These are phyloP conservation scores for Conticribra weissflogii DNA, from an alignment of 108 stramenopile genomes.

Conservation along the genomic window DNA sequence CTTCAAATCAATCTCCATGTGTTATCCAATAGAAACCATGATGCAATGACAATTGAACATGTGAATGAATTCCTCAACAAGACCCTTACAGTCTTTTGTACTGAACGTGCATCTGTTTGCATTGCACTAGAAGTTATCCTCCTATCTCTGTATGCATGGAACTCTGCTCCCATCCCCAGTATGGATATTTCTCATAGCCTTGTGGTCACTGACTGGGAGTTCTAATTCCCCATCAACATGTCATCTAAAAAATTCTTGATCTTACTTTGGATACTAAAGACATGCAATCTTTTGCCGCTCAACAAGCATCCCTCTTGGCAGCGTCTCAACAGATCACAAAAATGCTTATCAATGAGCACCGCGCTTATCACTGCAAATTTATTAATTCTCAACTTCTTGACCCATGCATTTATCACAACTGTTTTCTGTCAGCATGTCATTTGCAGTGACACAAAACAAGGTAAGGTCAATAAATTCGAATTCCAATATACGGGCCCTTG, in stretches of 20 bases:
- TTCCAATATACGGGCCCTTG: background rate
- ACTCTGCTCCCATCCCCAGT: slow-evolving; percentile 21
- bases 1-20: slow-evolving; percentile 17
- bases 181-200: slow-evolving; percentile 17
- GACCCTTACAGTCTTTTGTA: slow-evolving; percentile 3
- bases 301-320: slow-evolving; percentile 1
- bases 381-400: background rate
- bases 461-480: background rate
- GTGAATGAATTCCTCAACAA: slow-evolving; percentile 32
- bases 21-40: slow-evolving; percentile 23
- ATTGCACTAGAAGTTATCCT: background rate
- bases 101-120: background rate
- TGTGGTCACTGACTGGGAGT: slow-evolving; percentile 28
- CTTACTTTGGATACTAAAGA: background rate
- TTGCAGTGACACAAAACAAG: background rate
- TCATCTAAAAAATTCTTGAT: slow-evolving; percentile 1
- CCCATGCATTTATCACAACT: background rate
- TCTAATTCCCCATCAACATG: slow-evolving; percentile 38
- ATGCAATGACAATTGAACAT: slow-evolving; percentile 33
- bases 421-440: background rate
- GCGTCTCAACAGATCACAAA: background rate
- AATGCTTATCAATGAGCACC: slow-evolving; percentile 3
- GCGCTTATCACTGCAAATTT: slow-evolving; percentile 10
- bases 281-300: background rate
- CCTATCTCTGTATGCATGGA: slow-evolving; percentile 30